These are phyloP conservation scores for Sphagnum tenellum DNA, from an alignment of 225 moss, liverwort and hornwort genomes.

Conservation along the genomic window DNA sequence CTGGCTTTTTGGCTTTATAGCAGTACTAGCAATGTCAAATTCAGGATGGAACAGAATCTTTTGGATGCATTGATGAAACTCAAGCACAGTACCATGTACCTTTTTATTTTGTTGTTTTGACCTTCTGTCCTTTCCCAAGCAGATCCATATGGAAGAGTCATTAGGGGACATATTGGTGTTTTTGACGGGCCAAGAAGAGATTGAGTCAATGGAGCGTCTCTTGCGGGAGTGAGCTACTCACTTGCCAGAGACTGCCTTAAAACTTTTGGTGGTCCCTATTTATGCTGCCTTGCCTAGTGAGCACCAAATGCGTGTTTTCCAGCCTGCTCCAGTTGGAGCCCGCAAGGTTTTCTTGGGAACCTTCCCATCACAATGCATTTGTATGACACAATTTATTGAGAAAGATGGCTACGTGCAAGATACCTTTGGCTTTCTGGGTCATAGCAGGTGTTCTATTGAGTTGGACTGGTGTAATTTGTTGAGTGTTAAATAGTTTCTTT, in stretches of 20 bases:
- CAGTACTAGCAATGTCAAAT: too few relatives aligned
- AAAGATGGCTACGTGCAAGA: too few relatives aligned
- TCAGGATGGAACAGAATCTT: too few relatives aligned
- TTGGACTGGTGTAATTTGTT: too few relatives aligned
- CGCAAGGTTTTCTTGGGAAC: slow-evolving; percentile 47
- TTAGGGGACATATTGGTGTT: slow-evolving; percentile 91
- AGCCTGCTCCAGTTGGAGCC: slow-evolving; percentile 63
- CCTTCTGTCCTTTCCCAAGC: slow-evolving; percentile 4
- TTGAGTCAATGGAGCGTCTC: slow-evolving; percentile 90
- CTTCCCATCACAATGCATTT: too few relatives aligned
- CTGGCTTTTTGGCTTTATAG: not conserved
- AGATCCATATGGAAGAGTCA: slow-evolving; percentile 83
- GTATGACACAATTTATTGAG: too few relatives aligned
- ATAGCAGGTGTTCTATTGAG: too few relatives aligned
- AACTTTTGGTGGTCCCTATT: slow-evolving; percentile 72
- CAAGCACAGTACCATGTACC: too few relatives aligned
- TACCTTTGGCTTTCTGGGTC: too few relatives aligned
- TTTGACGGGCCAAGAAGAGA: slow-evolving; percentile 96
- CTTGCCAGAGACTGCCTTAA: slow-evolving; percentile 48
- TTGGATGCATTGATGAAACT: too few relatives aligned
- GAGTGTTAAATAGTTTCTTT: too few relatives aligned
- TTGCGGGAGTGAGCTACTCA: slow-evolving; percentile 72
- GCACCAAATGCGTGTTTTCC: slow-evolving; percentile 95
- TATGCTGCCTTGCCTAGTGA: slow-evolving; percentile 97
- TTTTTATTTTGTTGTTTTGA: too few relatives aligned